Evolutionary conservation across 208 protist species (phyloP).

Genomic region (Novymonas esmeraldas): DNA sequence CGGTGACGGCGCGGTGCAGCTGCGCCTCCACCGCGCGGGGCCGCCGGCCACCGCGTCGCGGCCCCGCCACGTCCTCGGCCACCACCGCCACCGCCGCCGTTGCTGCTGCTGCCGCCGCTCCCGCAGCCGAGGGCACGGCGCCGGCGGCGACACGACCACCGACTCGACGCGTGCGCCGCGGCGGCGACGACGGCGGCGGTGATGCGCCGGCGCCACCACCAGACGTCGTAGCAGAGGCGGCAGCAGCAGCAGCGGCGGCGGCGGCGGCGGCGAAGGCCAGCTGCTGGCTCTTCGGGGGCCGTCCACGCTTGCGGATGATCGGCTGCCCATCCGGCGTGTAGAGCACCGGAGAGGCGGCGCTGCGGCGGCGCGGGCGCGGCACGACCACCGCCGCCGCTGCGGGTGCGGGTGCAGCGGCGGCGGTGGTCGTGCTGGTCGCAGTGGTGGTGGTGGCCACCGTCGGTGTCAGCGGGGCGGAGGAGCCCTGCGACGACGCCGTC

Average conservation of each 20-base stretch:
- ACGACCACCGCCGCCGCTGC: not conserved
- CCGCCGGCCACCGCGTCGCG: slow-evolving; percentile 16
- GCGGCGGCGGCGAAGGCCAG: slow-evolving; percentile 12
- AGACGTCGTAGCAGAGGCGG: slow-evolving; percentile 1
- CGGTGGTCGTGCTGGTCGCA: too few species aligned
- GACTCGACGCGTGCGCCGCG: not conserved
- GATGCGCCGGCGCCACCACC: not conserved
- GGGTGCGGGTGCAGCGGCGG: not conserved
- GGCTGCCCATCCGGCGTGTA: slow-evolving; percentile 30
- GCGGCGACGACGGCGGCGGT: not conserved
- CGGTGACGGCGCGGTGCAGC: not conserved
- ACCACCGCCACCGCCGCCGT: slow-evolving; percentile 1
- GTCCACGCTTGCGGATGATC: slow-evolving; percentile 67
- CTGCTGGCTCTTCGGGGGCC: slow-evolving; percentile 52
- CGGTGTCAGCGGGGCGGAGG: not conserved
- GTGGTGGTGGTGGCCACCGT: slow-evolving; percentile 4
- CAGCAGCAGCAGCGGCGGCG: slow-evolving; percentile 8
- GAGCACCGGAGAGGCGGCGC: slow-evolving; percentile 15
- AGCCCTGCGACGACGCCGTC: not conserved
- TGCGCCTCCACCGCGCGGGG: not conserved
- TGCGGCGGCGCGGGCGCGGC: slow-evolving; percentile 2
- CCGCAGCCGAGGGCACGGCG: not conserved
- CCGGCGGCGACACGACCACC: too few species aligned
- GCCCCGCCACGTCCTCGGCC: slow-evolving; percentile 8
- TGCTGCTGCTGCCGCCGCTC: slow-evolving; percentile 5